Percentiles rank a stretch among this genome's conserved stretches.
Conservation (phyloP, 768 basidiomycete species). For the Tylopilus rubrobrunneus region DNA sequence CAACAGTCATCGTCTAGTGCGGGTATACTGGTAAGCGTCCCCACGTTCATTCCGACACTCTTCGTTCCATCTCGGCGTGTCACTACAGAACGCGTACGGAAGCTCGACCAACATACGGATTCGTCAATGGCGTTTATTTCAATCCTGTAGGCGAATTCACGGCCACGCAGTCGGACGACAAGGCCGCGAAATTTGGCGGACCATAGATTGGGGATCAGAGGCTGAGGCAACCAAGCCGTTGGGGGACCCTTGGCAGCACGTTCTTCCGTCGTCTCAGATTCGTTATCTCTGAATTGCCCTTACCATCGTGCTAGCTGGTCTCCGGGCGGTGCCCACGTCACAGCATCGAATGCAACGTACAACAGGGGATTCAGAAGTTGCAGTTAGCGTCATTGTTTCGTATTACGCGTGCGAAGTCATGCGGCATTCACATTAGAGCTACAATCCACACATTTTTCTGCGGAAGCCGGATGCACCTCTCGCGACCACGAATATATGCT, state of each 20-base stretch:
- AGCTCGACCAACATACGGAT: conserved; percentile 88
- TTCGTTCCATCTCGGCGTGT: not conserved
- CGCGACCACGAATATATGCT: conserved; percentile 80
- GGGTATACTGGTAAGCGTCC: conserved; percentile 73
- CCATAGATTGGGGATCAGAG: conserved; percentile 85
- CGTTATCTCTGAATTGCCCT: not conserved
- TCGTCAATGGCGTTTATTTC: conserved; percentile 98
- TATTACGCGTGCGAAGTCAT: conserved; percentile 4
- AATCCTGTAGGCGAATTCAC: conserved; percentile 97
- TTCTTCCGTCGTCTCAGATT: conserved; percentile 91
- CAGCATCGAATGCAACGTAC: conserved; percentile 96
- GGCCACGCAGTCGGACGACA: conserved; percentile 97
- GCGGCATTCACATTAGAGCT: conserved; percentile 30
- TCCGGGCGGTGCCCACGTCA: conserved; percentile 97
- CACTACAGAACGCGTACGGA: conserved; percentile 67
- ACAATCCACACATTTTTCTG: conserved; percentile 95
- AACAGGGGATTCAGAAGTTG: conserved; percentile 94
- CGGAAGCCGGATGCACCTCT: conserved; percentile 65
- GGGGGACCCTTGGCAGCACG: conserved; percentile 88
- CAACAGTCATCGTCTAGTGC: conserved; percentile 89
- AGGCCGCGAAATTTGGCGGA: conserved; percentile 94
- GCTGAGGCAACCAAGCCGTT: conserved; percentile 88
- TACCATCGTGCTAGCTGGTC: conserved; percentile 70
- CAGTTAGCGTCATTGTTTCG: conserved; percentile 51
- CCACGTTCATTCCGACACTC: not conserved